phyloP scores from a whole-genome alignment of 2,329 filamentous ascomycete species.

The Talaromyces atroroseus region DNA sequence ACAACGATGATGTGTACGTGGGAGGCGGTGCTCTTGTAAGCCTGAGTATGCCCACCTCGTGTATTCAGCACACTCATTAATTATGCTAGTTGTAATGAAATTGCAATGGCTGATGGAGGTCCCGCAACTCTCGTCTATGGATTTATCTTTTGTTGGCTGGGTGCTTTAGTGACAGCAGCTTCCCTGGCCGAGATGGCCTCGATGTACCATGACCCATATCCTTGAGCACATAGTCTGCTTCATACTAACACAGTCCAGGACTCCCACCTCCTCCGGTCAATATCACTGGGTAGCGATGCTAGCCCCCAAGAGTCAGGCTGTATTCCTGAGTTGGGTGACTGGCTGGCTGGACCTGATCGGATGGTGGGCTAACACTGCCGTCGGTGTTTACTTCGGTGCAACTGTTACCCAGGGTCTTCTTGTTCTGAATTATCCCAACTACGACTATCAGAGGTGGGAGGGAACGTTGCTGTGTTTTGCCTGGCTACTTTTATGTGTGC shows the following conservation, averaged over 20 bases:
- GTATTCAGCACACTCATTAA: not conserved
- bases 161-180: conserved; percentile 22
- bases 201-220: conserved; percentile 20
- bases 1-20: not conserved
- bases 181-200: conserved; percentile 30
- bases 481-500: conserved; percentile 32
- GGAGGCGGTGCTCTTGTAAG: conserved; percentile 31
- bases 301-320: conserved; percentile 29
- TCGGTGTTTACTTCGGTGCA: conserved; percentile 28
- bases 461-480: conserved; percentile 46
- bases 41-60: not conserved
- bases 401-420: conserved; percentile 34
- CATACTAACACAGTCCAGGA: conserved; percentile 18
- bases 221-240: too few species aligned
- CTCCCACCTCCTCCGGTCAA: conserved; percentile 32
- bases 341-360: conserved; percentile 40
- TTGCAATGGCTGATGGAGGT: conserved; percentile 19
- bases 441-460: conserved; percentile 43
- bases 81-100: not conserved
- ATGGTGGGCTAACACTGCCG: conserved; percentile 42
- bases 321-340: conserved; percentile 35
- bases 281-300: conserved; percentile 41
- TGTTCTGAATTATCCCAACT: conserved; percentile 32
- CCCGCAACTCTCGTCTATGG: conserved; percentile 29
- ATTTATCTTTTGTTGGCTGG: conserved; percentile 29